phyloP scores from a whole-genome alignment of 1,139 yeast genomes.

The Geotrichum candidum region DNA sequence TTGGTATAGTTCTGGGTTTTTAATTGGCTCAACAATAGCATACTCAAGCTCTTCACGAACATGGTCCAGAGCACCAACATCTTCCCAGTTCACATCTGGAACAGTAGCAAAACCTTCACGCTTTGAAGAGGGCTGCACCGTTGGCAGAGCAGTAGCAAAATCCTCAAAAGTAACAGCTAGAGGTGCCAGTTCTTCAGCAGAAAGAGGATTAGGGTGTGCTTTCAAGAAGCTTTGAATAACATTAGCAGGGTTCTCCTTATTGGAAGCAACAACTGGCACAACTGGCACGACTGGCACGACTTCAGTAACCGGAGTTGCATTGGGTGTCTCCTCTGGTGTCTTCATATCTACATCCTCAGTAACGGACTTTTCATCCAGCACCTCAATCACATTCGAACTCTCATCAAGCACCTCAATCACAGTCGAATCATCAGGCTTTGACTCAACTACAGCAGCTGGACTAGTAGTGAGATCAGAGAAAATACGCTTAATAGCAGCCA shows the following conservation, averaged over 20 bases:
- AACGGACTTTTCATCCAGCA: conserved; percentile 21
- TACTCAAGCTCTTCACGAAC: conserved; percentile 87
- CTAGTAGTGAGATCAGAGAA: conserved; percentile 39
- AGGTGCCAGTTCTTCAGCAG: conserved; percentile 66
- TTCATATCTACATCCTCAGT: conserved; percentile 17
- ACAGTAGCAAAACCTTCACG: conserved; percentile 99
- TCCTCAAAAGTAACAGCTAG: conserved; percentile 72
- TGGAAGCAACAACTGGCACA: conserved; percentile 25
- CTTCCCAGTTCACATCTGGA: conserved; percentile 95
- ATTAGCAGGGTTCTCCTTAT: conserved; percentile 38
- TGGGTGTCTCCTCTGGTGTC: background rate
- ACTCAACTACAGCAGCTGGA: conserved; percentile 38
- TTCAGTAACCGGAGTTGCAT: background rate
- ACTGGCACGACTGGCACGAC: background rate
- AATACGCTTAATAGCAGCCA: conserved; percentile 87
- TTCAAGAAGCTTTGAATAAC: conserved; percentile 67
- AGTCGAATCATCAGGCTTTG: conserved; percentile 5
- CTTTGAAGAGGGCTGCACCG: conserved; percentile 94
- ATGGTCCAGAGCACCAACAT: conserved; percentile 80
- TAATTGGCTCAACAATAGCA: conserved; percentile 96
- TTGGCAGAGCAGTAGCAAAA: conserved; percentile 78
- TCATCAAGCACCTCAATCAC: conserved; percentile 21
- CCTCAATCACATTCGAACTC: conserved; percentile 19
- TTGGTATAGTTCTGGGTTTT: conserved; percentile 81
- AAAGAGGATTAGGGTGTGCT: conserved; percentile 73